phyloP scores from a whole-genome alignment of 2,329 filamentous ascomycete genomes.

The Penicillium digitatum region DNA sequence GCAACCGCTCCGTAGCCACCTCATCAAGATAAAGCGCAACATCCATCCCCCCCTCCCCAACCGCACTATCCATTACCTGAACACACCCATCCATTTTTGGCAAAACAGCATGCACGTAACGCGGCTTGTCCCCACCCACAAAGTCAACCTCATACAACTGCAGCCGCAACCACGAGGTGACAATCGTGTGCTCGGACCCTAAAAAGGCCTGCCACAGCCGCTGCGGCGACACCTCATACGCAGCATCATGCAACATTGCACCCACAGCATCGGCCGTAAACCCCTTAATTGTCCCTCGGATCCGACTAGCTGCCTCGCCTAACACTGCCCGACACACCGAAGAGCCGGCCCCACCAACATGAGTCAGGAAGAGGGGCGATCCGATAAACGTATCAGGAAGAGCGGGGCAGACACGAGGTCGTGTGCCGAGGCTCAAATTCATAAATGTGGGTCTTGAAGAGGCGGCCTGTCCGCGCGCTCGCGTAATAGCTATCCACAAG shows the following conservation, averaged over 20 bases:
- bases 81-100: constrained; percentile 43
- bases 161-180: constrained; percentile 43
- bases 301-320: constrained; percentile 17
- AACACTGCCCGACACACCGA: neutral
- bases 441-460: constrained; percentile 17
- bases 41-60: constrained; percentile 14
- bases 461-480: neutral
- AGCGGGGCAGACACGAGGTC: constrained; percentile 39
- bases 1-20: neutral
- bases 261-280: constrained; percentile 41
- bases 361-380: constrained; percentile 43
- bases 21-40: constrained; percentile 15
- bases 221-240: constrained; percentile 46
- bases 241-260: constrained; percentile 43
- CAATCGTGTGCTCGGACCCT: constrained; percentile 42
- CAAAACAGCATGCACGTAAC: constrained; percentile 46
- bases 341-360: constrained; percentile 27
- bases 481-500: neutral
- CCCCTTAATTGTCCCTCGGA: constrained; percentile 35
- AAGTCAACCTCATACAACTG: constrained; percentile 42
- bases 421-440: constrained; percentile 43
- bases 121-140: constrained; percentile 18
- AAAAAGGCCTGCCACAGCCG: constrained; percentile 49
- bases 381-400: constrained; percentile 44
- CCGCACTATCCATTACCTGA: constrained; percentile 39